These are phyloP conservation scores for Erysimum cheiri DNA, from an alignment of 441 rosid species.

Conservation along the genomic window DNA sequence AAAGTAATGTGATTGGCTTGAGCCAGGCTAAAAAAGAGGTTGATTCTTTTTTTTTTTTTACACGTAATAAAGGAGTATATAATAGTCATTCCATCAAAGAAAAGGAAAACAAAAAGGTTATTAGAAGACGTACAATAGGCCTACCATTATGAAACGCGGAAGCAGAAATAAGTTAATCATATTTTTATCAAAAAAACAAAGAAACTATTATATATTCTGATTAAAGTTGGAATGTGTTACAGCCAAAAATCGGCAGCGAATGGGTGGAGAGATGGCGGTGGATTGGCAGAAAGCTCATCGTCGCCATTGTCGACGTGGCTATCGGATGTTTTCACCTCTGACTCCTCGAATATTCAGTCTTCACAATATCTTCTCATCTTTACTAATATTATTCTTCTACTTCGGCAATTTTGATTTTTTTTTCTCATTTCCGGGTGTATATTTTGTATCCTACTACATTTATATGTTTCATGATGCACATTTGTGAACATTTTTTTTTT, in stretches of 20 bases:
- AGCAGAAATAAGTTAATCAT: not conserved
- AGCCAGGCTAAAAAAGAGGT: slow-evolving; percentile 34
- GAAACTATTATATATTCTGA: not conserved
- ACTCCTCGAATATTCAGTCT: slow-evolving; percentile 28
- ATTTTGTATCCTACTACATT: slow-evolving; percentile 7
- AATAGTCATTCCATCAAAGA: slow-evolving; percentile 39
- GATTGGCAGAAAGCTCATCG: slow-evolving; percentile 30
- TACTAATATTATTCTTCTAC: slow-evolving; percentile 20
- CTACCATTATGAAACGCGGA: slow-evolving; percentile 35
- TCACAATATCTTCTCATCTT: slow-evolving; percentile 10
- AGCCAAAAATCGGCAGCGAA: slow-evolving; percentile 46
- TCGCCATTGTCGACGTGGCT: slow-evolving; percentile 43
- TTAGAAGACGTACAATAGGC: slow-evolving; percentile 27
- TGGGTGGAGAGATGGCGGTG: slow-evolving; percentile 38
- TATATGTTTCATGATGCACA: slow-evolving; percentile 6
- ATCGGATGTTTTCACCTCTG: slow-evolving; percentile 35
- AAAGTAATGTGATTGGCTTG: slow-evolving; percentile 41
- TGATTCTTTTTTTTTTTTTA: slow-evolving; percentile 34
- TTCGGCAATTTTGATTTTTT: not conserved
- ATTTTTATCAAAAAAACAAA: not conserved
- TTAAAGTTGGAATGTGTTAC: slow-evolving; percentile 33
- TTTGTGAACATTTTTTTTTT: too few species aligned
- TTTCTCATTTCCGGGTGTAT: not conserved
- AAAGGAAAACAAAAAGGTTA: slow-evolving; percentile 28
- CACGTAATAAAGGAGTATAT: slow-evolving; percentile 44